These are phyloP conservation scores for Perkinsus chesapeaki DNA, from an alignment of 169 alveolate species.

Conservation along the genomic window DNA sequence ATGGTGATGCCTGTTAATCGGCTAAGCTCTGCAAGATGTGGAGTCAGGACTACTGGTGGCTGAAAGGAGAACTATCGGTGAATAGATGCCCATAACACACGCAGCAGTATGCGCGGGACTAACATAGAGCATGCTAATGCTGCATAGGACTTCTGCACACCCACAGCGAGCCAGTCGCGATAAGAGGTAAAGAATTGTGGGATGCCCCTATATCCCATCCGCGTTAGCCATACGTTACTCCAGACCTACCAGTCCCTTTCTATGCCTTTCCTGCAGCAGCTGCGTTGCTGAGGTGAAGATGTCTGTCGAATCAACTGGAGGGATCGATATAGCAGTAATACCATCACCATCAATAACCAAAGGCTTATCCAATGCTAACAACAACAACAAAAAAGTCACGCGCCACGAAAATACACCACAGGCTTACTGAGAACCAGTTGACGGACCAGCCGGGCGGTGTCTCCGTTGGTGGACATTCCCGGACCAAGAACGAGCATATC, in stretches of 20 bases:
- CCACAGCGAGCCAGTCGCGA: too few relatives aligned
- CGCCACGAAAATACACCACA: not conserved
- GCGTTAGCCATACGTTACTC: not conserved
- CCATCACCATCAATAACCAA: not conserved
- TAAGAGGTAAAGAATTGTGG: too few relatives aligned
- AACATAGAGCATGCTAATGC: too few relatives aligned
- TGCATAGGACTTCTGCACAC: too few relatives aligned
- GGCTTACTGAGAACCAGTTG: not conserved
- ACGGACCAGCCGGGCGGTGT: not conserved
- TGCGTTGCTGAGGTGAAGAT: not conserved
- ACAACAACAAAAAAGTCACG: not conserved
- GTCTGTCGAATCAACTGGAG: not conserved
- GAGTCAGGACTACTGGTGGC: not conserved
- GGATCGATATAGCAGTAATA: not conserved
- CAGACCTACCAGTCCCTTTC: not conserved
- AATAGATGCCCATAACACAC: not conserved
- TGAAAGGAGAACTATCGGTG: not conserved
- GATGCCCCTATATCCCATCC: too few relatives aligned
- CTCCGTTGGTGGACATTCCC: not conserved
- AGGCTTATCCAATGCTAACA: not conserved
- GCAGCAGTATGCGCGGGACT: too few relatives aligned
- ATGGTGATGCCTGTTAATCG: not conserved
- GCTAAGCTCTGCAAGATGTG: not conserved
- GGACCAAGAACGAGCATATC: not conserved
- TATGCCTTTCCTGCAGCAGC: not conserved